Base-by-base conservation (phyloP, 2,329 filamentous ascomycete species). In the Apiospora phragmitis region DNA sequence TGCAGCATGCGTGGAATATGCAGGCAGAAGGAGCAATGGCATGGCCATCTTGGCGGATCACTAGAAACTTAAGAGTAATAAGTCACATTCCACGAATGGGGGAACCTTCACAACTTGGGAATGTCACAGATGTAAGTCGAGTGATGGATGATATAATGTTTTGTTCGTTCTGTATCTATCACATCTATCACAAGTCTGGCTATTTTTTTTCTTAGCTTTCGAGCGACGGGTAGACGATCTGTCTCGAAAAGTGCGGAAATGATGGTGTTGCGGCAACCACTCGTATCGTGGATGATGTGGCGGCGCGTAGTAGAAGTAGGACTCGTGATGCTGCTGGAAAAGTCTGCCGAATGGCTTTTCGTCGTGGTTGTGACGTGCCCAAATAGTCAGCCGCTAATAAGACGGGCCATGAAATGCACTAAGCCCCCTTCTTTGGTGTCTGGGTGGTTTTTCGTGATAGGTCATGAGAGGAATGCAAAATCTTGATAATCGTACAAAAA, bases 401-500 rank as follows among this genome's bases (percentile, higher is more conserved):
- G 32, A 62, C 32, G 32, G 32, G 55, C 55, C 55, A 38, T 47
- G 32, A 21, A n/a, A 62, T 62, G 55, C 55, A 62, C 43, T n/a
- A 38, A 11, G 11, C 7, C 18, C 29, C 55, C 32, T 21, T 62
- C 55, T 62, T 21, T 38, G 55, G 3, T 62, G 29, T 38, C 26
- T 59, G 32, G 55, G 55, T 62, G 55, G 55, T 71, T 51, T 59
- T 42, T 71, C 68, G 65, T 70, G 41, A 70, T 26, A 68, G 68
- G 51, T 71, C 70, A 67, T 71, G 66, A 68, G 43, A 41, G 68
- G 32, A 68, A 70, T 70, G 65, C 21, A 66, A 68, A 62, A 66
- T 43, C 41, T 68, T 69, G 55, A 62, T 62, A 69, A 68, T 71
- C 70, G 49, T 71, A 71, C 70, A 71, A 32, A 43, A 43, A 65